Conservation (phyloP, 2,329 filamentous ascomycete genomes). For the Xylariomycetidae sp. region DNA sequence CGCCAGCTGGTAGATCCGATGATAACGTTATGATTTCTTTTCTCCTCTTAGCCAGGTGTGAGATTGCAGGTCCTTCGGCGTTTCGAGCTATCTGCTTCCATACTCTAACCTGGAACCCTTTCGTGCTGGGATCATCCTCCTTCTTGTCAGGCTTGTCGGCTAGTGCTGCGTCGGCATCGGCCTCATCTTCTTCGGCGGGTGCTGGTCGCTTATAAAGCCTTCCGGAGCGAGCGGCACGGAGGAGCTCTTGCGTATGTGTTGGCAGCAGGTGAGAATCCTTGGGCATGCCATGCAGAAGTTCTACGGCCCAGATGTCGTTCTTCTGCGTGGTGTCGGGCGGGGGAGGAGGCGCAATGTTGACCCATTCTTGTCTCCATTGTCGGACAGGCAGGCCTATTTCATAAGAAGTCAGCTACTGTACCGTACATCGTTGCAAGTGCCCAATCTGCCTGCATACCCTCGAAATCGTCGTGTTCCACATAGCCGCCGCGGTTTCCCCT, state of each 20-base stretch:
- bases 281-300: slow-evolving; percentile 77
- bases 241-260: slow-evolving; percentile 74
- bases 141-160: slow-evolving; percentile 55
- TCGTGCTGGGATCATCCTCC: slow-evolving; percentile 54
- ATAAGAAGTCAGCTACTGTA: too few relatives aligned
- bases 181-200: slow-evolving; percentile 56
- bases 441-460: too few relatives aligned
- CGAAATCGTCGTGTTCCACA: slow-evolving; percentile 58
- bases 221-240: slow-evolving; percentile 76
- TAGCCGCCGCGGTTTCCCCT: slow-evolving; percentile 53
- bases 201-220: slow-evolving; percentile 68
- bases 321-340: slow-evolving; percentile 59
- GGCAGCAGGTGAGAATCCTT: slow-evolving; percentile 76
- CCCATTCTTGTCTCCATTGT: slow-evolving; percentile 76
- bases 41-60: slow-evolving; percentile 57
- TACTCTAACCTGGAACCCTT: slow-evolving; percentile 51
- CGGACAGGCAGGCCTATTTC: slow-evolving; percentile 73
- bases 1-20: slow-evolving; percentile 43
- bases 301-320: slow-evolving; percentile 67
- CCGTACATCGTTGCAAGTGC: too few relatives aligned
- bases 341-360: slow-evolving; percentile 62
- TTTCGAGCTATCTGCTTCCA: slow-evolving; percentile 61
- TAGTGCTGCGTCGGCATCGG: slow-evolving; percentile 40
- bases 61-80: slow-evolving; percentile 46
- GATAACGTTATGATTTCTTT: slow-evolving; percentile 57